Base-by-base conservation (phyloP, 108 stramenopile genomes). In the Aurantiochytrium sp. region DNA sequence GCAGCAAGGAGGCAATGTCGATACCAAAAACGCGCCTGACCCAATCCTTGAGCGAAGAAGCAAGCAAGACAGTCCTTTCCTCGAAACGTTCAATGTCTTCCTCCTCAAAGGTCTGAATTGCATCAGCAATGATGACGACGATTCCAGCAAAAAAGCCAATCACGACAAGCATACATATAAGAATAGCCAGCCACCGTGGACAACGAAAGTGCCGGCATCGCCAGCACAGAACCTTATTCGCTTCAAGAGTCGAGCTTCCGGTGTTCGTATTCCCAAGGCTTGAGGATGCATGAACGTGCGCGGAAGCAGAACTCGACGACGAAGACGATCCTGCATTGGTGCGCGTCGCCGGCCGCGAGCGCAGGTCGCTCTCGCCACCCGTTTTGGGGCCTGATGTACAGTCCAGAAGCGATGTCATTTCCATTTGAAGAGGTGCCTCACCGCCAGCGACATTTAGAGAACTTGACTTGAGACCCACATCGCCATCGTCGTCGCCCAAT, bases 51-150 rank as follows among this genome's bases (percentile, higher is more conserved):
- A 83, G 73, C 73, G 44, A 51, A 5, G 51, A 83, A 10, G 49
- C 73, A n/a, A 83, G 73, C 5, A 51, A 12, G 43, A 83, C 73
- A 6, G 51, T 83, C 1, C 51, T 2, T 44, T 83, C 73, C 28
- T 83, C 73, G 28, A 83, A 83, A 5, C n/a, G 6, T n/a, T 83
- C 73, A 23, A 83, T 83, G 21, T 83, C 73, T 23, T 83, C 73
- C 21, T 47, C 73, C 73, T 83, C 73, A 23, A 83, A 83, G 28
- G 73, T 83, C 73, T 83, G 73, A n/a, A 83, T 53, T 12, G 73
- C 73, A 23, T 83, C 73, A 53, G 73, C 73, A 14, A 83, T 83
- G 51, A 83, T 47, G 23, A 83, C 51, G 16, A 83, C 51, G 73
- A 83, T 53, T 1, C 73, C 73, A 1, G 73, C 73, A 53, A 83